phyloP scores from a whole-genome alignment of 2,329 filamentous ascomycete species.

The Thyridium curvatum region DNA sequence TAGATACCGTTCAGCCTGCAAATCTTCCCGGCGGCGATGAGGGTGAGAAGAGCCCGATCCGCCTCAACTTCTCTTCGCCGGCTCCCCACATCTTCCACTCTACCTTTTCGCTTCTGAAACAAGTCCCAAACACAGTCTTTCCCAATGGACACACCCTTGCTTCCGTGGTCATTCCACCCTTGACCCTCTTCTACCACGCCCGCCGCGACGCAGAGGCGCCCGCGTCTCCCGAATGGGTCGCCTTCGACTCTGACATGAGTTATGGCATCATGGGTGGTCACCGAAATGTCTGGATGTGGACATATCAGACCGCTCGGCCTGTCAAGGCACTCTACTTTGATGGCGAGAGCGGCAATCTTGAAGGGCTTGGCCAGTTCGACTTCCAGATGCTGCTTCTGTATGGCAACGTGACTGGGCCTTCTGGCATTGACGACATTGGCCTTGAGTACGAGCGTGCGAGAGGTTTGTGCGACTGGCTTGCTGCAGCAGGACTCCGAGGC shows the following conservation, averaged over 20 bases:
- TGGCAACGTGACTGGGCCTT: constrained; percentile 34
- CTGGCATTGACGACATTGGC: constrained; percentile 22
- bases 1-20: too few relatives aligned
- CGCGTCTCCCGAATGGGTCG: constrained; percentile 44
- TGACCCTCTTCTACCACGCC: constrained; percentile 43
- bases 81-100: constrained; percentile 43
- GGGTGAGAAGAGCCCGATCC: too few relatives aligned
- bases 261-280: constrained; percentile 44
- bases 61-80: constrained; percentile 38
- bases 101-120: constrained; percentile 36
- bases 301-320: constrained; percentile 37
- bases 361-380: constrained; percentile 37
- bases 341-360: constrained; percentile 40
- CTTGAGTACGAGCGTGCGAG: constrained; percentile 41
- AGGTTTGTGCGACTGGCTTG: constrained; percentile 40
- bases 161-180: constrained; percentile 35
- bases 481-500: constrained; percentile 30
- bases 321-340: constrained; percentile 42
- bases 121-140: constrained; percentile 45
- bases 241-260: constrained; percentile 46
- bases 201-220: constrained; percentile 29
- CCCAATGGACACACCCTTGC: constrained; percentile 42
- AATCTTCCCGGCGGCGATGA: too few relatives aligned
- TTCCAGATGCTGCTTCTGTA: constrained; percentile 43
- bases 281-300: constrained; percentile 36